These are phyloP conservation scores for Macaranga tanarius DNA, from an alignment of 441 rosid genomes.

Conservation along the genomic window DNA sequence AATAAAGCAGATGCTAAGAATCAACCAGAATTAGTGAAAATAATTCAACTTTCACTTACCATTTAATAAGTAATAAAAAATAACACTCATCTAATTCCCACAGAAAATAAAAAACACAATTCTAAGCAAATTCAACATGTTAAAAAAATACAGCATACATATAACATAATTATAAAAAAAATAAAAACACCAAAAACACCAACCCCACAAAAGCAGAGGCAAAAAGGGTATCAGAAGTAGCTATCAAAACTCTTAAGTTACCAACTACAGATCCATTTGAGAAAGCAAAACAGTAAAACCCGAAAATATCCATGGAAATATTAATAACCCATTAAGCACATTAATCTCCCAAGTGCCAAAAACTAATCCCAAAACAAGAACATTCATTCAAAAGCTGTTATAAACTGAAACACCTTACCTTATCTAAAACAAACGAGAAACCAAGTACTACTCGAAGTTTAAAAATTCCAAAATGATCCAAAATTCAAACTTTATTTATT, in stretches of 20 bases:
- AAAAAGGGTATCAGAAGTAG: neutral
- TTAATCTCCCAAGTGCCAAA: constrained; percentile 13
- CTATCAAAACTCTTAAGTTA: neutral
- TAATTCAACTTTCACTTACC: neutral
- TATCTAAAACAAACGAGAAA: neutral
- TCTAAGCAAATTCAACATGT: constrained; percentile 7
- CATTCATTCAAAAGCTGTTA: neutral
- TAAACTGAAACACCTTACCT: no score
- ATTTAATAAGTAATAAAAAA: neutral
- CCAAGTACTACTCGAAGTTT: neutral
- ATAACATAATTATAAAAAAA: no score
- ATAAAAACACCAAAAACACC: neutral
- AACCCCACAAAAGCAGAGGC: constrained; percentile 9
- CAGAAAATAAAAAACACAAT: neutral
- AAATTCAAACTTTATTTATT: constrained; percentile 9
- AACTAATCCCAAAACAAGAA: constrained; percentile 15
- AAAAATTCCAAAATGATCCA: constrained; percentile 34
- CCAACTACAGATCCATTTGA: constrained; percentile 36
- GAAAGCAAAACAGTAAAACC: constrained; percentile 14
- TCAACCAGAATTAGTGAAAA: no score
- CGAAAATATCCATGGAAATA: neutral
- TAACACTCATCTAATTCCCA: neutral
- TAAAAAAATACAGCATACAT: neutral
- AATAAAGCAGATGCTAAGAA: no score
- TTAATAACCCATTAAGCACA: constrained; percentile 24